Evolutionary conservation across 2,329 filamentous ascomycete species (phyloP).

Genomic region (Trichoderma sp.): DNA sequence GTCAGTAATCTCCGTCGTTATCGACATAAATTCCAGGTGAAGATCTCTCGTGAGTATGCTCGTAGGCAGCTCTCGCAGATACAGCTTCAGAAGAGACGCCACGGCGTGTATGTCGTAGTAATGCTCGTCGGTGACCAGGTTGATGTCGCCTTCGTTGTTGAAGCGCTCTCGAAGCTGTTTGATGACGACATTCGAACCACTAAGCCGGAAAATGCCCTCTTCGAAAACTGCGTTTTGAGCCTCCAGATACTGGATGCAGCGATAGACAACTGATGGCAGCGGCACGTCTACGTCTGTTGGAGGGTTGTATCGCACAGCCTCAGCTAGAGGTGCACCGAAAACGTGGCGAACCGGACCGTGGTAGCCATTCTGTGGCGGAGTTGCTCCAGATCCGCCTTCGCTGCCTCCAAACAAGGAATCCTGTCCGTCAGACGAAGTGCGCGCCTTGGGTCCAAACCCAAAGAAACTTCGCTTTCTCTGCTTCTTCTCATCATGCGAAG

Average conservation of each 20-base stretch:
- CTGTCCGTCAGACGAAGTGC: conserved; percentile 59
- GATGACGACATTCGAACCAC: conserved; percentile 94
- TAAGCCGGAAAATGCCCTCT: conserved; percentile 95
- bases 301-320: conserved; percentile 80
- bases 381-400: conserved; percentile 47
- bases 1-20: conserved; percentile 78
- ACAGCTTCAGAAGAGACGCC: conserved; percentile 89
- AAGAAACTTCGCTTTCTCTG: conserved; percentile 77
- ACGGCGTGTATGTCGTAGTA: conserved; percentile 97
- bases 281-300: conserved; percentile 72
- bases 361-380: conserved; percentile 44
- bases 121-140: conserved; percentile 76
- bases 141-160: conserved; percentile 88
- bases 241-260: conserved; percentile 90
- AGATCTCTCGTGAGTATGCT: conserved; percentile 90
- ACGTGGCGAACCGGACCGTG: conserved; percentile 65
- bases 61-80: conserved; percentile 86
- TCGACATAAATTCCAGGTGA: conserved; percentile 80
- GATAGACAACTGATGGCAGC: conserved; percentile 89
- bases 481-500: conserved; percentile 72
- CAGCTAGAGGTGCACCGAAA: conserved; percentile 82
- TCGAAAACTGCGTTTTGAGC: conserved; percentile 78
- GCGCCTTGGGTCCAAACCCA: conserved; percentile 64
- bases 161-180: conserved; percentile 89
- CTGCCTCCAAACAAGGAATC: conserved; percentile 57